Conservation (phyloP, 1,139 yeast species). For the Blastobotrys serpentis region DNA sequence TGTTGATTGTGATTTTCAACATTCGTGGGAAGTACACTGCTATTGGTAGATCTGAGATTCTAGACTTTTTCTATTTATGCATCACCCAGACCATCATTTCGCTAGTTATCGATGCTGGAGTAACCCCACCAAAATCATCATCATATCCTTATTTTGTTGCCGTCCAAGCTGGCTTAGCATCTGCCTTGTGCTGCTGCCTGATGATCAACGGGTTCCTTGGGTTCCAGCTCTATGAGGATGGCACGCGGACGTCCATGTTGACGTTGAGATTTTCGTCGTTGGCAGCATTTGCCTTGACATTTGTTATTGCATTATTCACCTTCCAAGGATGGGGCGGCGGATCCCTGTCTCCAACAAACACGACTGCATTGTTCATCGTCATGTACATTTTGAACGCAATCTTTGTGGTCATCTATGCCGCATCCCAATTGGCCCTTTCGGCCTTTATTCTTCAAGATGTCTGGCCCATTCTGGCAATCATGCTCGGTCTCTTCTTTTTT, state of each 20-base stretch:
- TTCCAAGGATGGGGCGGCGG: slow-evolving; percentile 63
- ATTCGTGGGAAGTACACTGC: slow-evolving; percentile 87
- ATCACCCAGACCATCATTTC: slow-evolving; percentile 60
- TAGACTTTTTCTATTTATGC: slow-evolving; percentile 64
- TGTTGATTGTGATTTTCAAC: slow-evolving; percentile 72
- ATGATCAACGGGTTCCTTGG: slow-evolving; percentile 75
- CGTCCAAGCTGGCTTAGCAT: slow-evolving; percentile 69
- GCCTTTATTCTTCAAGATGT: slow-evolving; percentile 64
- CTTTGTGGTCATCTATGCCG: slow-evolving; percentile 58
- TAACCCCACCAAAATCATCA: slow-evolving; percentile 76
- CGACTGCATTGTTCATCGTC: slow-evolving; percentile 66
- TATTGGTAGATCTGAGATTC: slow-evolving; percentile 85
- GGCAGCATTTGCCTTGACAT: slow-evolving; percentile 60
- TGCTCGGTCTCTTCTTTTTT: slow-evolving; percentile 69
- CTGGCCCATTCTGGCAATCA: slow-evolving; percentile 87
- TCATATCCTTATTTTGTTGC: slow-evolving; percentile 82
- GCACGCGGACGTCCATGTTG: slow-evolving; percentile 65
- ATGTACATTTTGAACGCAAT: slow-evolving; percentile 70
- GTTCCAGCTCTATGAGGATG: slow-evolving; percentile 93
- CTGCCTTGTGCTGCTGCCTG: slow-evolving; percentile 68
- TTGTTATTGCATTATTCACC: slow-evolving; percentile 66
- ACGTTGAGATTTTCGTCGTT: slow-evolving; percentile 50
- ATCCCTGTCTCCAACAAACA: slow-evolving; percentile 44
- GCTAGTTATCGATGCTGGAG: slow-evolving; percentile 86
- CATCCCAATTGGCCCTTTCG: slow-evolving; percentile 71